Evolutionary conservation across 2,329 filamentous ascomycete species (phyloP), one percentile per base, ranked within the genome.

Genomic region (Fusarium anguioides): DNA sequence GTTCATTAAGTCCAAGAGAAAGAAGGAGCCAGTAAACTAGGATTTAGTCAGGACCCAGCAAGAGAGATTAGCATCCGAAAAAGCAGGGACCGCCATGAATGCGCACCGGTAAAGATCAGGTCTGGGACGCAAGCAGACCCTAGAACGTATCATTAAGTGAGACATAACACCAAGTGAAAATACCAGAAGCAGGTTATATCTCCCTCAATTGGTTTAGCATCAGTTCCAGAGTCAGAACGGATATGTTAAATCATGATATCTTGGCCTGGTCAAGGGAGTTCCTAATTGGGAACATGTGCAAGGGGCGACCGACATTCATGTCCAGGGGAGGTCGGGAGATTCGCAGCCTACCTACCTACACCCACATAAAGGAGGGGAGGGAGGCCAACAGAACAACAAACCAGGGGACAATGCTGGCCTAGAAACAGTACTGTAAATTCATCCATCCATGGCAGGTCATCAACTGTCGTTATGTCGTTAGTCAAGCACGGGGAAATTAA

Each of bases 21-120:
- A 41, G 29, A 46, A 47, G 39, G 37, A 42, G 45, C 40, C 35
- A 49, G 31, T 17, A 40, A 31, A 50, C 26, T 29, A 60, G 37
- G 40, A 29, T 49, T 17, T 12, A 21, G 23, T 17, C 23, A 44
- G 46, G 44, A 60, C 40, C 46, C 33, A 61, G 53, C 48, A 68
- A 29, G 27, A 68, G 65, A 68, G 65, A 68, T 66, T 66, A 33
- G 36, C 49, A 42, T 60, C 60, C 49, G 50, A 67, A 60, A 53
- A 45, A 60, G 40, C 46, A 54, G 42, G 26, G 23, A 12, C 20
- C 29, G 29, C 31, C 24, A 55, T 48, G 49, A 60, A 65, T 58
- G 49, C 59, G 36, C 64, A 65, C 64, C 18, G 64, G 64, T 51
- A 24, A 26, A 39, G 11, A 23, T 49, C 49, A 56, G 48, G 51